Base-by-base conservation (phyloP, 2,329 filamentous ascomycete species). In the Nakataea oryzae region DNA sequence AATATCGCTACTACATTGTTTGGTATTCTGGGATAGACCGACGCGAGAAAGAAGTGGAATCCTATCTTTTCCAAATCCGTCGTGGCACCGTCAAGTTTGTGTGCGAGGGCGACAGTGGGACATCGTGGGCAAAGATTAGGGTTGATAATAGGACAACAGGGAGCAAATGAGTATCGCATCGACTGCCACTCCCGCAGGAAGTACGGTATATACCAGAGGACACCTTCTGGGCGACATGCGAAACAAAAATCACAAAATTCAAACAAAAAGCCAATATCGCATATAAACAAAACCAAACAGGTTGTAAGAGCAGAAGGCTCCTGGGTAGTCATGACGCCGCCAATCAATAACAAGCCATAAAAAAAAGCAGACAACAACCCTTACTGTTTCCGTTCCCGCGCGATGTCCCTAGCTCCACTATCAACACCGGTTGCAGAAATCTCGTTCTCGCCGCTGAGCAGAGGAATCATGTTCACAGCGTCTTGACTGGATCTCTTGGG, bases 381-480 rank as follows among this genome's bases (percentile, higher is more conserved):
- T 13, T 17, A 58, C n/a, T 27, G 59, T 32, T 63, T 54, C 64
- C 83, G 62, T 76, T 81, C 79, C 41, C 78, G 76, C 3, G 78
- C 74, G 7, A 76, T 72, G 65, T 81, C 77, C 63, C 73, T 78
- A n/a, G 75, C 74, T 1, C 75, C 80, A 47, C 79, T 67, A 34
- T 73, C 70, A 34, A 64, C 65, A 6, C 69, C 69, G 14, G 66
- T 65, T 2, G 68, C 66, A 21, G 64, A 63, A 30, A 62, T 61
- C 56, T 66, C 67, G 55, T 70, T 69, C 61, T 83, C 79, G 21
- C 82, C 81, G 41, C 74, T 78, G 21, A 88, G 72, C 32, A 86
- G 70, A 2, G 85, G 84, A 58, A 87, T 86, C 24, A 77, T 75
- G 64, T 86, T 84, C 2, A 87, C 70, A 58, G 74, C 73, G 41